Percentiles rank a stretch among this genome's conserved stretches.
phyloP scores from a whole-genome alignment of 2,329 filamentous ascomycete genomes.

The Talaromyces sp. region DNA sequence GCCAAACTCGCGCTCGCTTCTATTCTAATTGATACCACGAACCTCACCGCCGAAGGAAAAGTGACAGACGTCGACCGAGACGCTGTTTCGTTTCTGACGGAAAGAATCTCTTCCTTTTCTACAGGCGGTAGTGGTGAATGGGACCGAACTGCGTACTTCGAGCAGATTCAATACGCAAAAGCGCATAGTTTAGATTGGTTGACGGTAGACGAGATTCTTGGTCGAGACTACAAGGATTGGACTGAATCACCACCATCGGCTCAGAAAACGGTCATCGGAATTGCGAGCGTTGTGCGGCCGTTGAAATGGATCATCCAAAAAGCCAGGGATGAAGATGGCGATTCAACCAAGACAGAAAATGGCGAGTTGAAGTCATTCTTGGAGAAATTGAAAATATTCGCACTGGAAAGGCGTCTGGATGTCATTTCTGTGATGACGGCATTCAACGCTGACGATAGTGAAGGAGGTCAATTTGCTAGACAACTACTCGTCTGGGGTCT shows the following conservation, averaged over 20 bases:
- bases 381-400: conserved; percentile 44
- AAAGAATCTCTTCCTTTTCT: conserved; percentile 40
- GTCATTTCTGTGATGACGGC: conserved; percentile 61
- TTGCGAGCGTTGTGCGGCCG: conserved; percentile 57
- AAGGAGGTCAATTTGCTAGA: conserved; percentile 46
- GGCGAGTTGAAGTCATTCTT: conserved; percentile 35
- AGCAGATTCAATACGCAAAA: conserved; percentile 53
- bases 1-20: conserved; percentile 41
- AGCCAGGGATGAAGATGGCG: conserved; percentile 26
- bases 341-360: background rate
- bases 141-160: conserved; percentile 50
- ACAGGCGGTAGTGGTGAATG: conserved; percentile 32
- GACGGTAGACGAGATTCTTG: conserved; percentile 53
- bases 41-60: conserved; percentile 44
- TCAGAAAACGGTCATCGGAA: conserved; percentile 47
- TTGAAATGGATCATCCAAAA: conserved; percentile 54
- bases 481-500: conserved; percentile 53
- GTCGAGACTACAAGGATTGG: conserved; percentile 65
- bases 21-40: conserved; percentile 45
- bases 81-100: conserved; percentile 51
- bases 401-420: conserved; percentile 44
- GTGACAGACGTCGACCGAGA: conserved; percentile 49
- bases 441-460: conserved; percentile 35
- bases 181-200: conserved; percentile 52
- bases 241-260: conserved; percentile 31